phyloP scores from a whole-genome alignment of 805 yeast species.

The Phaffomyces thermotolerans region DNA sequence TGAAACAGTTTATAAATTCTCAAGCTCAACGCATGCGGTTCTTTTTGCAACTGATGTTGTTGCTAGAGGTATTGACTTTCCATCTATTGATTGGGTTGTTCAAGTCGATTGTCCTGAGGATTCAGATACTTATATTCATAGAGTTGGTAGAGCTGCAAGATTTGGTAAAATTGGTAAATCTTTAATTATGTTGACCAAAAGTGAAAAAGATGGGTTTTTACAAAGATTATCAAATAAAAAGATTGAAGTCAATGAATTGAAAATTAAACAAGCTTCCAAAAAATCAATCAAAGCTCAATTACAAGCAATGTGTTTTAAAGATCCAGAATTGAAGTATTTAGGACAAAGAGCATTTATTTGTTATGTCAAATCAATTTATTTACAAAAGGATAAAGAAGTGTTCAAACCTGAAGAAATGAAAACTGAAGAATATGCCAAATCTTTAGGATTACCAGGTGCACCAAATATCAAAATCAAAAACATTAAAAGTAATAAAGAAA shows the following conservation, averaged over 20 bases:
- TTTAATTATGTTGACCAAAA: constrained; percentile 72
- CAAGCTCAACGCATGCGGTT: constrained; percentile 44
- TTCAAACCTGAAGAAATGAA: constrained; percentile 75
- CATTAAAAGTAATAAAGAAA: constrained; percentile 47
- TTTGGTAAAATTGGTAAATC: constrained; percentile 88
- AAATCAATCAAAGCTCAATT: constrained; percentile 74
- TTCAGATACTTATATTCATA: constrained; percentile 83
- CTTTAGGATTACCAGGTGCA: constrained; percentile 92
- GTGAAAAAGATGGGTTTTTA: constrained; percentile 73
- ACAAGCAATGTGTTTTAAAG: constrained; percentile 85
- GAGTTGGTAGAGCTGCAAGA: constrained; percentile 95
- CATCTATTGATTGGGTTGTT: constrained; percentile 87
- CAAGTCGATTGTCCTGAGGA: constrained; percentile 95
- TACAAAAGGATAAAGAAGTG: constrained; percentile 82
- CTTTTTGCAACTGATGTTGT: constrained; percentile 97
- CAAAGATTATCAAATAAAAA: constrained; percentile 52
- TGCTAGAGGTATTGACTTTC: constrained; percentile 94
- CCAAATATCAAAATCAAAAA: constrained; percentile 80
- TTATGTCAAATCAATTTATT: constrained; percentile 73
- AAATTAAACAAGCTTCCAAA: constrained; percentile 63
- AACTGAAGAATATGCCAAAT: constrained; percentile 74
- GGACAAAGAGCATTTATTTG: constrained; percentile 96
- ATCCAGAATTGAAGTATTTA: constrained; percentile 83
- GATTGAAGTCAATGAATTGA: constrained; percentile 65
- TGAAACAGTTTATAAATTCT: constrained; percentile 57